A percentile compares a stretch with the other conserved stretches of the same genome.
Conservation (phyloP, 129 eudicot genomes). For the Dittrichia graveolens region DNA sequence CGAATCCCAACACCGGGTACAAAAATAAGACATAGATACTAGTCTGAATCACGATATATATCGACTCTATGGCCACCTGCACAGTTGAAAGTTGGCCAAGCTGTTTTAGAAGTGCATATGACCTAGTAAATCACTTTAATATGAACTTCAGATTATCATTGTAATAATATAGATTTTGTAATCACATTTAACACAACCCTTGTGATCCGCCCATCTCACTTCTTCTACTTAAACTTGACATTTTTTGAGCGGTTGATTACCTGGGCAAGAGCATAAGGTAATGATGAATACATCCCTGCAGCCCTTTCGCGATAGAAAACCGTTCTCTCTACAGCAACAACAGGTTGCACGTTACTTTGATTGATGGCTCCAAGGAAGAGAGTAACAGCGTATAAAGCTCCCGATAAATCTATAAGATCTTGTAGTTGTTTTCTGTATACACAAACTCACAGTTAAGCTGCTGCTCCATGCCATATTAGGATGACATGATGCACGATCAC, state of each 20-base stretch:
- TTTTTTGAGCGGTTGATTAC: background rate
- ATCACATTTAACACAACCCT: background rate
- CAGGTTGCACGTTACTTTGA: background rate
- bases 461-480: slow-evolving; percentile 2
- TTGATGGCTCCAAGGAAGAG: slow-evolving; percentile 12
- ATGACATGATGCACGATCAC: background rate
- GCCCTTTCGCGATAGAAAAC: slow-evolving; percentile 26
- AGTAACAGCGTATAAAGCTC: slow-evolving; percentile 2
- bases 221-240: background rate
- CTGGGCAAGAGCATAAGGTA: slow-evolving; percentile 15
- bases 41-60: slow-evolving; percentile 12
- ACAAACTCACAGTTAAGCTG: slow-evolving; percentile 1
- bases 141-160: background rate
- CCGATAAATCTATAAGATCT: slow-evolving; percentile 12
- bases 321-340: slow-evolving; percentile 18
- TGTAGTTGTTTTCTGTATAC: slow-evolving; percentile 9
- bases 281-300: slow-evolving; percentile 31
- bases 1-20: slow-evolving; percentile 14
- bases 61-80: slow-evolving; percentile 16
- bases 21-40: slow-evolving; percentile 1
- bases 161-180: background rate
- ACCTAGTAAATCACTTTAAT: background rate
- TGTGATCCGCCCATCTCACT: background rate
- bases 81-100: background rate
- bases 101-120: no score